Base-by-base conservation (phyloP, 2,329 filamentous ascomycete species). In the Pseudogymnoascus sp. region DNA sequence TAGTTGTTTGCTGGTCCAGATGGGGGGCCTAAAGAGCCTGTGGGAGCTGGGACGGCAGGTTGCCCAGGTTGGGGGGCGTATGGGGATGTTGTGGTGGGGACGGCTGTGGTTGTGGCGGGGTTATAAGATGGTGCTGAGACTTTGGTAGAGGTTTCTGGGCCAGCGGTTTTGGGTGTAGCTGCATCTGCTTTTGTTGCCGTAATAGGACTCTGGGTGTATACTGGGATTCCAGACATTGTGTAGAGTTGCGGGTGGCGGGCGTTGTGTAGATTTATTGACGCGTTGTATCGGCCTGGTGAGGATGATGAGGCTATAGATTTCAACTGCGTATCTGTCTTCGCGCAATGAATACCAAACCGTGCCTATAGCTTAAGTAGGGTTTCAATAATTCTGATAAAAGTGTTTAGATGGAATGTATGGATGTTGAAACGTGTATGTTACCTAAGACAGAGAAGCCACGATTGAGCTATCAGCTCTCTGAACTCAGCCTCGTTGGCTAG, bases 211-310 rank as follows among this genome's bases (percentile, higher is more conserved):
- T 81, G 74, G 36, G 79, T 81, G 73, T 85, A 84, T 44, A 87
- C 79, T 59, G 80, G 82, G 66, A 87, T 81, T n/a, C 83, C 80
- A 60, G 84, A 78, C 84, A 87, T 87, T n/a, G 57, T 76, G 70
- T 64, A 19, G 28, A 21, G 28, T 57, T 11, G 50, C 17, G 10
- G n/a, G 50, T 19, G 33, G 19, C 31, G 17, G 28, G 6, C 17
- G 50, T 15, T 21, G 28, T 9, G 10, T 31, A 17, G 11, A 21
- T 33, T 21, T 57, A 21, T 57, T 33, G 28, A 33, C 11, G 50
- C 28, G 50, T 13, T 57, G 50, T 35, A 21, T 57, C 17, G 17
- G 28, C 28, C 5, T 19, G 50, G 28, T 15, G 50, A 35, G 50
- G 19, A 19, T 53, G 26, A 57, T 57, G 28, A 33, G 21, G 50